Evolutionary conservation across 768 basidiomycete genomes (phyloP).

Genomic region (Tulasnella sp.): DNA sequence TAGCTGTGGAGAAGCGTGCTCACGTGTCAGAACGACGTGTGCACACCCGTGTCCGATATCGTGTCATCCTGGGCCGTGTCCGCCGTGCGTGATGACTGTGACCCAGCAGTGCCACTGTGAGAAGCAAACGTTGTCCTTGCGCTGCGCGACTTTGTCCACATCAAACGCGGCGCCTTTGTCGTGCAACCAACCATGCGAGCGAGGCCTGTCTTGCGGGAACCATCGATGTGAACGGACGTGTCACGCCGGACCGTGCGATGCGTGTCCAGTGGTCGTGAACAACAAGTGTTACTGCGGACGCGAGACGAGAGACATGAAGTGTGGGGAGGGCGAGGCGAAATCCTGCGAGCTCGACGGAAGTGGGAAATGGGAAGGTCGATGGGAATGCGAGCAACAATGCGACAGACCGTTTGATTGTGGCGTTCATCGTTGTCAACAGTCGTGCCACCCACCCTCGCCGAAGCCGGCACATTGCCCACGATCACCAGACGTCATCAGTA

Average conservation of each 20-base stretch:
- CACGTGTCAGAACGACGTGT: constrained; percentile 36
- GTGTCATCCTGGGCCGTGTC: constrained; percentile 96
- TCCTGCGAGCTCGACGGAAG: constrained; percentile 29
- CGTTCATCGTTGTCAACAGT: constrained; percentile 55
- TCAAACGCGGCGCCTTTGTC: constrained; percentile 29
- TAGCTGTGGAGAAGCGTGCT: constrained; percentile 29
- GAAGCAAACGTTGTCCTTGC: constrained; percentile 43
- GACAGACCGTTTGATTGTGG: constrained; percentile 63
- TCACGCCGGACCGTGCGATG: constrained; percentile 63
- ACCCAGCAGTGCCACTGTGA: constrained; percentile 70
- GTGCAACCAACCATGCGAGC: constrained; percentile 44
- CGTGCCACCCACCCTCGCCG: constrained; percentile 64
- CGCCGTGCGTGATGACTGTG: constrained; percentile 77
- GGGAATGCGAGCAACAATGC: constrained; percentile 50
- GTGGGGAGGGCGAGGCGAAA: constrained; percentile 49
- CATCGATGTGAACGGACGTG: constrained; percentile 61
- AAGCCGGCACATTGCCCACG: constrained; percentile 53
- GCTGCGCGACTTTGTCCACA: constrained; percentile 38
- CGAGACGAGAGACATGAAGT: constrained; percentile 44
- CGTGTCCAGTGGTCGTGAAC: constrained; percentile 45
- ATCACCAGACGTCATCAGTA: constrained; percentile 52
- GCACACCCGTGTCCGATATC: constrained; percentile 68
- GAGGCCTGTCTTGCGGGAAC: constrained; percentile 24
- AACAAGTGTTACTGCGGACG: constrained; percentile 76
- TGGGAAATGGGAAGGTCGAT: constrained; percentile 53